phyloP scores from a whole-genome alignment of 108 stramenopile species.

The Aureococcus anophagefferens region DNA sequence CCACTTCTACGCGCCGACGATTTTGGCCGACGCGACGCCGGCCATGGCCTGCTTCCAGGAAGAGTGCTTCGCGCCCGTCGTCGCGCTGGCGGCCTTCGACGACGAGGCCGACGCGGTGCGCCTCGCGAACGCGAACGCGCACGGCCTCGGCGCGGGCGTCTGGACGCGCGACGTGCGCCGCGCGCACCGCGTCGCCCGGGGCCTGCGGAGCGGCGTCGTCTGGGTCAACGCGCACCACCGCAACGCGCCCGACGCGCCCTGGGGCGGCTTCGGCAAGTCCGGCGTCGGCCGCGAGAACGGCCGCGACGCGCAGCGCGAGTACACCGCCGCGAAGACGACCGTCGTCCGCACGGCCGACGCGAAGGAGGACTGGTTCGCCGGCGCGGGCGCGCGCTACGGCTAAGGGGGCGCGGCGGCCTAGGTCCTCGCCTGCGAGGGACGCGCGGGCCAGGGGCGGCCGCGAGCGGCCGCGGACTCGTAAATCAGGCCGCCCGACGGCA shows the following conservation, averaged over 20 bases:
- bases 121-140: conserved; percentile 27
- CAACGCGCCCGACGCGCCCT: conserved; percentile 38
- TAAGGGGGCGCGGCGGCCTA: too few species aligned
- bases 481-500: too few species aligned
- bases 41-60: conserved; percentile 17
- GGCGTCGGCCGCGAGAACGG: conserved; percentile 41
- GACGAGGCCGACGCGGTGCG: conserved; percentile 26
- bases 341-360: conserved; percentile 12
- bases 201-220: conserved; percentile 39
- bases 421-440: too few species aligned
- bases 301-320: conserved; percentile 20
- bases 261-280: conserved; percentile 43
- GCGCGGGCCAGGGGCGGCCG: too few species aligned
- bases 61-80: conserved; percentile 37
- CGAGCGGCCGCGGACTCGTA: too few species aligned
- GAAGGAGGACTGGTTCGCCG: conserved; percentile 20
- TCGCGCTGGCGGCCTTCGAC: conserved; percentile 19
- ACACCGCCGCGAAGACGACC: conserved; percentile 24
- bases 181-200: conserved; percentile 34
- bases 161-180: conserved; percentile 33
- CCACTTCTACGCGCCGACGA: conserved; percentile 27
- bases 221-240: conserved; percentile 59
- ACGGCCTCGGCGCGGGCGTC: conserved; percentile 30
- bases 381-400: background rate
- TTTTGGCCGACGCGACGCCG: background rate